Evolutionary conservation across 2,329 filamentous ascomycete genomes (phyloP).

Genomic region (Trichocomaceae sp.): DNA sequence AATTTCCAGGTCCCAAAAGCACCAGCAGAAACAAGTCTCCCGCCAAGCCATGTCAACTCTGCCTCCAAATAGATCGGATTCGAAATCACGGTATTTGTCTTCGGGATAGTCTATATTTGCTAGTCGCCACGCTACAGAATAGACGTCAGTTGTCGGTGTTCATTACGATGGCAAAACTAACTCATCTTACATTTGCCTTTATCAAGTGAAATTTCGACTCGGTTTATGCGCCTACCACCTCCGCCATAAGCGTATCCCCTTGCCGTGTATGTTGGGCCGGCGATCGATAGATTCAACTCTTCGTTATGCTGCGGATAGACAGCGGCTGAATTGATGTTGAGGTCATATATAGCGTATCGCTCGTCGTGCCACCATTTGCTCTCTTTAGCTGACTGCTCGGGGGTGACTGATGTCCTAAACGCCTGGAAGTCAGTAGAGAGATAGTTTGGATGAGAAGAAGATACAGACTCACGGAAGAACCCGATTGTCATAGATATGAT

Average conservation of each 20-base stretch:
- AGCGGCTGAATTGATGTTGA: constrained; percentile 78
- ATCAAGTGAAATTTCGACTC: constrained; percentile 77
- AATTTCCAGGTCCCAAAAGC: constrained; percentile 76
- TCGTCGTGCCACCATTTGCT: constrained; percentile 81
- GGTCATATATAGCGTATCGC: constrained; percentile 84
- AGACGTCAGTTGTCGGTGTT: constrained; percentile 11
- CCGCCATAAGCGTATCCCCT: constrained; percentile 84
- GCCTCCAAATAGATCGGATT: constrained; percentile 64
- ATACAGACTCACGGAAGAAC: constrained; percentile 58
- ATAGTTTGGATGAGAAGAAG: neutral
- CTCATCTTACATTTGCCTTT: constrained; percentile 56
- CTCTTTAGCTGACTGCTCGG: constrained; percentile 65
- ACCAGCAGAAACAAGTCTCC: constrained; percentile 83
- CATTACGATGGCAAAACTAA: neutral
- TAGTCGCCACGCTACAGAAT: constrained; percentile 57
- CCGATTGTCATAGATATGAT: constrained; percentile 89
- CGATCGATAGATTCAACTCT: constrained; percentile 46
- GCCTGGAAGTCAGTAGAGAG: constrained; percentile 8
- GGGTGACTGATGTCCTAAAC: constrained; percentile 65
- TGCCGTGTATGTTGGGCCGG: constrained; percentile 54
- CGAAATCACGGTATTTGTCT: constrained; percentile 67
- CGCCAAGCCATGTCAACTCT: constrained; percentile 73
- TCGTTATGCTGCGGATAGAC: constrained; percentile 77
- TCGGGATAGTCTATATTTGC: constrained; percentile 76
- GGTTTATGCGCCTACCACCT: constrained; percentile 73